A percentile compares a stretch with the other conserved stretches of the same genome.
Evolutionary conservation across 176 grass and related monocot genomes (phyloP).

Genomic region (Lolium rigidum): DNA sequence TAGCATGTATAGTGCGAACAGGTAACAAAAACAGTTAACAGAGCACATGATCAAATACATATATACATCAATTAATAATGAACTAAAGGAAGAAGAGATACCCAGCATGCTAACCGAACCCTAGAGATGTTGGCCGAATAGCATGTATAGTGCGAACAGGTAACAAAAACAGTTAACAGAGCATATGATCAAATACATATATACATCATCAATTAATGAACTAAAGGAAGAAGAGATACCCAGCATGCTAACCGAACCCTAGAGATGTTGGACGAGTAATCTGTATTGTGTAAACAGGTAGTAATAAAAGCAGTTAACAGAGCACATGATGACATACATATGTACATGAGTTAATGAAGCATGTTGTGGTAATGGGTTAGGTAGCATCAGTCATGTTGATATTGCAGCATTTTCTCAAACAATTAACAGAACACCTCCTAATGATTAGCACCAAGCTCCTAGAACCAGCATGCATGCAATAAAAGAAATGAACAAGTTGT

Average conservation of each 20-base stretch:
- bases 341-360: background rate
- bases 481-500: background rate
- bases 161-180: background rate
- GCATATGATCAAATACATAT: background rate
- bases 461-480: slow-evolving; percentile 6
- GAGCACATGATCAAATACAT: background rate
- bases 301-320: background rate
- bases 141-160: background rate
- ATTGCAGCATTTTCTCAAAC: slow-evolving; percentile 6
- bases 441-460: background rate
- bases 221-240: background rate
- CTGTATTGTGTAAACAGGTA: background rate
- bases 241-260: background rate
- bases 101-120: background rate
- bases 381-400: background rate
- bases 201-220: background rate
- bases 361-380: background rate
- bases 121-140: background rate
- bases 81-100: background rate
- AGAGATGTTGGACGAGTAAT: background rate
- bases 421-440: background rate
- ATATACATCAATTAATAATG: slow-evolving; percentile 6
- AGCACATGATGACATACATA: background rate
- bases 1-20: background rate
- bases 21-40: background rate